Base-by-base conservation (phyloP, 1,284 basidiomycete genomes). In the Fomitiporia mediterranea region DNA sequence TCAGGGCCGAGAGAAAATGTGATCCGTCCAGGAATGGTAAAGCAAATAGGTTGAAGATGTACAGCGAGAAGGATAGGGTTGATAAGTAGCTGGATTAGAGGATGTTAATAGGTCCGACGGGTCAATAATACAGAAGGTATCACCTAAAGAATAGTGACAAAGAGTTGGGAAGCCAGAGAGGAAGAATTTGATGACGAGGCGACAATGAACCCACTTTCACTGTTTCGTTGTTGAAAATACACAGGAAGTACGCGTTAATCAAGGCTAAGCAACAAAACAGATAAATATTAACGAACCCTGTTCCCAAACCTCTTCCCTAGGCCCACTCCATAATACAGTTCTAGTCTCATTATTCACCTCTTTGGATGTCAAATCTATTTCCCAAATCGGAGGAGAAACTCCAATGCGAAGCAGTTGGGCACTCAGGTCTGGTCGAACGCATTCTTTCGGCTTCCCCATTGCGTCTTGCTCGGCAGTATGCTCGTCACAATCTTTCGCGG, bases 31-130 rank as follows among this genome's bases (percentile, higher is more conserved):
- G 71, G 47, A 71, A 68, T 1, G 77, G 75, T 19, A 90, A 66
- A 0, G 88, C 86, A 8, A 90, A 72, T 23, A 86, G 75, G 67
- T 91, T 91, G 69, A 90, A 80, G 59, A 89, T 68, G 66, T 77
- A 90, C 0, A 90, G 73, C 1, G 86, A 89, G 23, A 89, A 67
- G 19, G 80, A 82, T 0, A 84, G 74, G 63, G 78, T 76, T 35
- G 73, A 69, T 54, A 85, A 67, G 61, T 90, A 90, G 55, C 88
- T 89, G 62, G 1, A 55, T 21, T 2, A 34, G 17, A 4, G 32
- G 25, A 17, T 58, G 34, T 13, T 50, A 62, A 38, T 47, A 17
- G 30, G 21, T 34, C 43, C 38, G 15, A 4, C 27, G n/a, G 39
- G 39, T 53, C 17, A 39, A 43, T 25, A 34, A 13, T 53, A n/a